Evolutionary conservation across 148 eudicot species (phyloP).

Genomic region (Rhododendron williamsianum): DNA sequence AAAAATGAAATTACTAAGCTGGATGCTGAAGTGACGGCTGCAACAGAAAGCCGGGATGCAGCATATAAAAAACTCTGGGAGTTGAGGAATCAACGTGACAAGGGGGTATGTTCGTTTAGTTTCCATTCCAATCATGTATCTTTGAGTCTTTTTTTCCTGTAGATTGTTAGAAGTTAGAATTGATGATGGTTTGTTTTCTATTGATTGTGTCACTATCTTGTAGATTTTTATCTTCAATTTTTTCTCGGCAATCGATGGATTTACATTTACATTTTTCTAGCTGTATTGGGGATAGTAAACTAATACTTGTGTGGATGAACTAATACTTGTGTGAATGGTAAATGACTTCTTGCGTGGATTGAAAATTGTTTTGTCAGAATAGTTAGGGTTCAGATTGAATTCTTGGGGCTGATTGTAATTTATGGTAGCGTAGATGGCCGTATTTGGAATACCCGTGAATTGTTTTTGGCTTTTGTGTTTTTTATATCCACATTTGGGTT

Average conservation of each 20-base stretch:
- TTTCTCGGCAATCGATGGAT: background rate
- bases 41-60: slow-evolving; percentile 34
- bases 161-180: background rate
- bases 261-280: background rate
- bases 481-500: background rate
- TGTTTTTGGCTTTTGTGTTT: background rate
- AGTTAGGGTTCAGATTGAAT: background rate
- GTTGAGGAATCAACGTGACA: slow-evolving; percentile 43
- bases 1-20: slow-evolving; percentile 37
- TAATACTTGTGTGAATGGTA: background rate
- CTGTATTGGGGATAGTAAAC: background rate
- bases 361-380: background rate
- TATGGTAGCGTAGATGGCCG: background rate
- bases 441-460: background rate
- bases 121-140: background rate
- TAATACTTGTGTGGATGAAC: background rate
- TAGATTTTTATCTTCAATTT: background rate
- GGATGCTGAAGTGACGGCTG: slow-evolving; percentile 29
- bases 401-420: background rate
- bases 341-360: background rate
- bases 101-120: slow-evolving; percentile 39
- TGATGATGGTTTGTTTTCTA: background rate
- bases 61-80: slow-evolving; percentile 24
- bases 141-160: background rate
- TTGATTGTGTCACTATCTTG: background rate